Conservation (phyloP, 768 basidiomycete genomes). For the Albatrellus ellisii region DNA sequence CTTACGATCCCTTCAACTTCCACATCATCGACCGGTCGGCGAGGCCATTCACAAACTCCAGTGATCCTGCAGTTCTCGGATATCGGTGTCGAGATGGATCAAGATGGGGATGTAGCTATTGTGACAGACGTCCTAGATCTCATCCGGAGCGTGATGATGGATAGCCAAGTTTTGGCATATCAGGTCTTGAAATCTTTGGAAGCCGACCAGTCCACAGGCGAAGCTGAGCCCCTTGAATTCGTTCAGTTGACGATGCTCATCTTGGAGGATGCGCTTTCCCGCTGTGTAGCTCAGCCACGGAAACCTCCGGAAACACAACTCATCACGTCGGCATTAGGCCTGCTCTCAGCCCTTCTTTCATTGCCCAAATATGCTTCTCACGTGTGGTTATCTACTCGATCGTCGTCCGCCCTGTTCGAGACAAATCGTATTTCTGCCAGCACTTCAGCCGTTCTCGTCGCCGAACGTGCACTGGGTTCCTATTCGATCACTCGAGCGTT, state of each 20-base stretch:
- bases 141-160: conserved; percentile 61
- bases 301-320: conserved; percentile 41
- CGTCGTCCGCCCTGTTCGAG: conserved; percentile 66
- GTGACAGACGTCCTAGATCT: conserved; percentile 71
- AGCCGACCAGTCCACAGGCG: conserved; percentile 28
- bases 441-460: conserved; percentile 51
- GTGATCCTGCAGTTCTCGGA: conserved; percentile 41
- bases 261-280: conserved; percentile 61
- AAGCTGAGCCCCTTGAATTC: conserved; percentile 48
- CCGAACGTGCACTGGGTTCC: conserved; percentile 56
- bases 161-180: conserved; percentile 50
- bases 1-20: not conserved
- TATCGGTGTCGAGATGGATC: conserved; percentile 57
- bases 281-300: conserved; percentile 26
- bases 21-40: not conserved
- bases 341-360: conserved; percentile 64
- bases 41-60: conserved; percentile 4
- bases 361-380: conserved; percentile 65
- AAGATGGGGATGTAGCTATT: conserved; percentile 45
- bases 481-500: conserved; percentile 79
- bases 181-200: conserved; percentile 59
- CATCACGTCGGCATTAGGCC: conserved; percentile 71
- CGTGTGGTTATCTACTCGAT: conserved; percentile 82
- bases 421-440: conserved; percentile 41
- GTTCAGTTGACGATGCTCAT: conserved; percentile 74